These are phyloP conservation scores for Amanita pseudoporphyria DNA, from an alignment of 768 basidiomycete species.

Conservation along the genomic window DNA sequence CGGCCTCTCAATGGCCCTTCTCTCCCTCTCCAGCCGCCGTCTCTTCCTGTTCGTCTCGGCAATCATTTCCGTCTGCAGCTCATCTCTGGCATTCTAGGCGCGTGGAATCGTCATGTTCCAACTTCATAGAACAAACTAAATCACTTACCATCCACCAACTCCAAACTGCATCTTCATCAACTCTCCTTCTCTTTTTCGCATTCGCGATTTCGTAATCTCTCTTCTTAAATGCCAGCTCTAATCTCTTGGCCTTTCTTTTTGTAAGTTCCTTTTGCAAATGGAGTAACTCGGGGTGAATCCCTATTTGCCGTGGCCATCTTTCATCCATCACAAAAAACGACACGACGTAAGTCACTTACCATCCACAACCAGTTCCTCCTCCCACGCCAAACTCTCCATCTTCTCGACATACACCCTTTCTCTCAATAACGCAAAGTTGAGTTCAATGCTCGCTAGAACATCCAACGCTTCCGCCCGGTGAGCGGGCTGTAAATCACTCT, in stretches of 20 bases:
- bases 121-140: conserved; percentile 1
- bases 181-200: conserved; percentile 48
- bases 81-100: conserved; percentile 42
- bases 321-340: not conserved
- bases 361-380: conserved; percentile 70
- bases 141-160: conserved; percentile 78
- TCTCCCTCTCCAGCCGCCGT: conserved; percentile 76
- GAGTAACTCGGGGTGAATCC: conserved; percentile 77
- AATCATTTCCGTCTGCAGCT: conserved; percentile 80
- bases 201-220: conserved; percentile 59
- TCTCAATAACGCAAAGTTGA: conserved; percentile 82
- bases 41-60: conserved; percentile 84
- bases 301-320: conserved; percentile 27
- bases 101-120: conserved; percentile 20
- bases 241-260: conserved; percentile 68
- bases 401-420: conserved; percentile 90
- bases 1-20: conserved; percentile 68
- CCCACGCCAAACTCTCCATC: conserved; percentile 85
- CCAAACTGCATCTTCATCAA: conserved; percentile 76
- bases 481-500: conserved; percentile 68
- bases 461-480: conserved; percentile 85
- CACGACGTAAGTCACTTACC: conserved; percentile 37
- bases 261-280: conserved; percentile 75
- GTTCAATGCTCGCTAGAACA: conserved; percentile 80
- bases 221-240: conserved; percentile 72